phyloP scores from a whole-genome alignment of 1,284 basidiomycete genomes.

The Trichosporon asahii region DNA sequence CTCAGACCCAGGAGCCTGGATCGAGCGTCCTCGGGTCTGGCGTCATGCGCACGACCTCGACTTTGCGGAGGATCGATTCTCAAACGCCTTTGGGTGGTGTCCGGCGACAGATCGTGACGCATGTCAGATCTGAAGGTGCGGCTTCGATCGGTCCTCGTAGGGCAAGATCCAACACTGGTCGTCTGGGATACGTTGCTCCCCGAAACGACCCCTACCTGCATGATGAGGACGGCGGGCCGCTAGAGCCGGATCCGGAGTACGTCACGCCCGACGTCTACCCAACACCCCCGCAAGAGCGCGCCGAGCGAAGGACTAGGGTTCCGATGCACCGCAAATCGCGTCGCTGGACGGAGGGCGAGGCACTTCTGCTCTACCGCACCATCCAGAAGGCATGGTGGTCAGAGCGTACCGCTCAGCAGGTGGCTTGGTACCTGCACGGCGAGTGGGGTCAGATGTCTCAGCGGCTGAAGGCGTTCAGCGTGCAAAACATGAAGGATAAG shows the following conservation, averaged over 20 bases:
- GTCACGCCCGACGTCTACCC: constrained; percentile 23
- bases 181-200: background rate
- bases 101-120: background rate
- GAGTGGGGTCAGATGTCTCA: constrained; percentile 27
- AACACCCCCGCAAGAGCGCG: constrained; percentile 15
- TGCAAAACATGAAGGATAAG: constrained; percentile 48
- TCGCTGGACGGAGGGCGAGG: constrained; percentile 35
- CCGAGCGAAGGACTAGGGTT: constrained; percentile 27
- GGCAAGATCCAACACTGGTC: background rate
- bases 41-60: background rate
- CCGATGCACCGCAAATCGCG: background rate
- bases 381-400: constrained; percentile 37
- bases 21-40: background rate
- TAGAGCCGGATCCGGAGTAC: constrained; percentile 25
- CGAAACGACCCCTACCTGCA: constrained; percentile 28
- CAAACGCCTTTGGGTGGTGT: background rate
- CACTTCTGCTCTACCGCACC: constrained; percentile 37
- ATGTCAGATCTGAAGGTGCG: background rate
- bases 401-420: constrained; percentile 32
- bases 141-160: background rate
- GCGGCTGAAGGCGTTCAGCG: constrained; percentile 29
- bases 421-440: constrained; percentile 38
- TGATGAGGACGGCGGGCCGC: constrained; percentile 29
- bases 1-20: background rate
- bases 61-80: background rate